A percentile compares a stretch with the other conserved stretches of the same genome.
These are phyloP conservation scores for Massariosphaeria phaeospora DNA, from an alignment of 495 filamentous ascomycete species.

Conservation along the genomic window DNA sequence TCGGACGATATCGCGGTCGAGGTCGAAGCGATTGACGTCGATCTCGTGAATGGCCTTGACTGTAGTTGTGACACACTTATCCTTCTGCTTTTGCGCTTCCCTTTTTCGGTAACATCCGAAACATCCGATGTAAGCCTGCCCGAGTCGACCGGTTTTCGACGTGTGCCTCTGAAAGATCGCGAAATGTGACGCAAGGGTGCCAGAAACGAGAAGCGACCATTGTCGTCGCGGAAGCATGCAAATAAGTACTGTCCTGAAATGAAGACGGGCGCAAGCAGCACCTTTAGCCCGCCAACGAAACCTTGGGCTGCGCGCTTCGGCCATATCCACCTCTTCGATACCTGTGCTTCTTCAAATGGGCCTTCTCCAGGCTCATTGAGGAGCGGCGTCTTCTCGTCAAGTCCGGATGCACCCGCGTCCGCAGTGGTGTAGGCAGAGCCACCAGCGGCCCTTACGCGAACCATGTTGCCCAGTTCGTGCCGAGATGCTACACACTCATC, in stretches of 20 bases:
- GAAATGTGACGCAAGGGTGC: conserved; percentile 37
- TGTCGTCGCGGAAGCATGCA: conserved; percentile 72
- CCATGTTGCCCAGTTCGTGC: conserved; percentile 29
- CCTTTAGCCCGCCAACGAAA: conserved; percentile 63
- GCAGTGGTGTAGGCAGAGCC: conserved; percentile 12
- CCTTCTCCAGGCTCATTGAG: conserved; percentile 34
- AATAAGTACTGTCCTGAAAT: conserved; percentile 76
- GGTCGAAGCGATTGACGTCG: conserved; percentile 41
- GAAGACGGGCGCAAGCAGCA: conserved; percentile 70
- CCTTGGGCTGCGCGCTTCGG: conserved; percentile 57
- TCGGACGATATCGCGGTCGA: conserved; percentile 40
- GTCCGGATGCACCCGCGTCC: conserved; percentile 29
- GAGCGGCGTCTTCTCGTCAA: conserved; percentile 66
- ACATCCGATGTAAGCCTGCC: conserved; percentile 40
- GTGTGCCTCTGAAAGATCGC: conserved; percentile 34
- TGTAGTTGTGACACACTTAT: conserved; percentile 20
- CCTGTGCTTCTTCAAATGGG: conserved; percentile 13
- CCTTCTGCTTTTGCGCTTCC: conserved; percentile 25
- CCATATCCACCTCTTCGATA: conserved; percentile 46
- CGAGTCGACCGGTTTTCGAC: conserved; percentile 36
- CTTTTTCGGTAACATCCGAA: conserved; percentile 33
- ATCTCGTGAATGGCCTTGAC: conserved; percentile 23
- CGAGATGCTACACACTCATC: conserved; percentile 6
- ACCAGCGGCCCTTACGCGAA: conserved; percentile 5
- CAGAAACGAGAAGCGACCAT: conserved; percentile 61